Percentiles rank a stretch among this genome's conserved stretches.
Conservation (phyloP, 129 eudicot species). For the Gnaphalium uliginosum region DNA sequence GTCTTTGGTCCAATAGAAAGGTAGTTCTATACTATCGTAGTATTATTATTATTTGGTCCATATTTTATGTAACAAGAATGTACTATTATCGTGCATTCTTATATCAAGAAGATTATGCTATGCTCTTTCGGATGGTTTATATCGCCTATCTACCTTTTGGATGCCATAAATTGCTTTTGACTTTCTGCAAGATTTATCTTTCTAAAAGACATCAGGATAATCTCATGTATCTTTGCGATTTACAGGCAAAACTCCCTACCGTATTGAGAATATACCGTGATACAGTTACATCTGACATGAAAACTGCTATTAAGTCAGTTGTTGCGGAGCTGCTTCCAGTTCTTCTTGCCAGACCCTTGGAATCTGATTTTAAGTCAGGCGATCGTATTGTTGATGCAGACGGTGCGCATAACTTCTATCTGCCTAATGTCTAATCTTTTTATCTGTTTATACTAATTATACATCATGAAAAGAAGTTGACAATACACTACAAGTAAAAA, state of each 20-base stretch:
- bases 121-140: constrained; percentile 8
- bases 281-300: constrained; percentile 87
- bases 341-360: constrained; percentile 55
- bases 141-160: neutral
- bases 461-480: neutral
- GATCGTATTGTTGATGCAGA: constrained; percentile 76
- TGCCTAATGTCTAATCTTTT: neutral
- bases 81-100: neutral
- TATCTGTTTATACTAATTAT: neutral
- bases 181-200: constrained; percentile 4
- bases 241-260: constrained; percentile 89
- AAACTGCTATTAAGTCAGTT: constrained; percentile 73
- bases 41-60: neutral
- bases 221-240: constrained; percentile 26
- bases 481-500: neutral
- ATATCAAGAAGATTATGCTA: neutral
- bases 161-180: constrained; percentile 8
- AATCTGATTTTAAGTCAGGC: constrained; percentile 57
- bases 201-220: constrained; percentile 8
- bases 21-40: neutral
- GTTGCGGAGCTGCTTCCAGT: constrained; percentile 82
- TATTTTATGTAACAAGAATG: neutral
- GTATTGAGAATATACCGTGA: constrained; percentile 93
- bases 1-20: no score
- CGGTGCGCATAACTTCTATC: constrained; percentile 49